phyloP scores from a whole-genome alignment of 176 grass and related monocot genomes.

The Neostapfia colusana region DNA sequence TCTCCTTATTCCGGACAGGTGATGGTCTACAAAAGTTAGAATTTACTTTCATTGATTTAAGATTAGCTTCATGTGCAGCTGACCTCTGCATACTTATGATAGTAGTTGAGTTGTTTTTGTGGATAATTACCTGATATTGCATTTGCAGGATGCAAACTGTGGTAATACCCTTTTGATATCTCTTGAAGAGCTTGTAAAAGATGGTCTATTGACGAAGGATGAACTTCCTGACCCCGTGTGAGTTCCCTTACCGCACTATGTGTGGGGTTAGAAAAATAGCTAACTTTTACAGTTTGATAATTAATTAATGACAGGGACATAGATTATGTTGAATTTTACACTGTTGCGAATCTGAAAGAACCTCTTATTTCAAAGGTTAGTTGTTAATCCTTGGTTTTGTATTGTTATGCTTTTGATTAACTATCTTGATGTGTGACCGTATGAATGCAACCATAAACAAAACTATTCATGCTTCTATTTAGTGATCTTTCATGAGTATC shows the following conservation, averaged over 20 bases:
- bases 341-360: slow-evolving; percentile 75
- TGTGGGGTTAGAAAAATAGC: neutral
- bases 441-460: too few species aligned
- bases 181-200: slow-evolving; percentile 91
- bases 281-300: slow-evolving; percentile 25
- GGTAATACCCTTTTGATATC: slow-evolving; percentile 89
- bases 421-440: too few species aligned
- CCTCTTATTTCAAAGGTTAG: slow-evolving; percentile 84
- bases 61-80: neutral
- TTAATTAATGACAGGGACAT: slow-evolving; percentile 50
- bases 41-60: too few species aligned
- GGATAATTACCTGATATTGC: slow-evolving; percentile 5
- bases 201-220: slow-evolving; percentile 73
- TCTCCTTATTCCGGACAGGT: slow-evolving; percentile 97
- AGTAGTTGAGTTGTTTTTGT: neutral
- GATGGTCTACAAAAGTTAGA: neutral
- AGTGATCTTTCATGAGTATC: neutral
- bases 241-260: slow-evolving; percentile 5
- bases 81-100: slow-evolving; percentile 9
- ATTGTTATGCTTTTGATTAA: neutral
- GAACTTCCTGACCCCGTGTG: slow-evolving; percentile 77
- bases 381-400: neutral
- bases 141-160: slow-evolving; percentile 89
- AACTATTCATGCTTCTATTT: slow-evolving; percentile 9
- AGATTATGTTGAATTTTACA: slow-evolving; percentile 78